Conservation (phyloP, 352 stramenopile genomes). For the Pythium coloratum region DNA sequence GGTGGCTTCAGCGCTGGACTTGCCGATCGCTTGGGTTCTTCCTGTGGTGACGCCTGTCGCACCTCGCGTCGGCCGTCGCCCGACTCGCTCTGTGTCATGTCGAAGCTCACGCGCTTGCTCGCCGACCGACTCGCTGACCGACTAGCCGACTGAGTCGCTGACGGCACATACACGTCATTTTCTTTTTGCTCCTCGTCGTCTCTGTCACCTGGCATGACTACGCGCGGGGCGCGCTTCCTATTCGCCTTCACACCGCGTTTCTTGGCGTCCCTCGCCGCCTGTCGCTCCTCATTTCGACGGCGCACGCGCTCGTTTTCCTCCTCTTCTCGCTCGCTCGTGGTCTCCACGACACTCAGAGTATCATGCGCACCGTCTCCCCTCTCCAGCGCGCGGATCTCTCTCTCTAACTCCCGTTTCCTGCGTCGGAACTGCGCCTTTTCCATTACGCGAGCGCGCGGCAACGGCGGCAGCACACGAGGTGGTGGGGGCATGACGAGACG, state of each 20-base stretch:
- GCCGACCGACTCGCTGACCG: background rate
- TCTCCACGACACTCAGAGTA: background rate
- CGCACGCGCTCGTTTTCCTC: background rate
- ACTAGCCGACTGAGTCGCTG: background rate
- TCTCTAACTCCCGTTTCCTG: constrained; percentile 38
- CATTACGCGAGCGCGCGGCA: constrained; percentile 29
- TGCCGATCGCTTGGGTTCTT: background rate
- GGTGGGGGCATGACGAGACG: constrained; percentile 39
- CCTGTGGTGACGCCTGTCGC: background rate
- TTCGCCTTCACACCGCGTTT: constrained; percentile 4
- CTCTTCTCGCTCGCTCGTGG: constrained; percentile 8
- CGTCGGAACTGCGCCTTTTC: constrained; percentile 43
- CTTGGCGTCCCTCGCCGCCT: background rate
- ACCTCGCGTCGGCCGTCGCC: background rate
- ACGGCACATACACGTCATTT: background rate
- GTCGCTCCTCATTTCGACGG: constrained; percentile 8
- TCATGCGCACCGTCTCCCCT: constrained; percentile 9
- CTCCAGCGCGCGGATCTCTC: constrained; percentile 41
- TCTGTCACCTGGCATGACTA: constrained; percentile 13
- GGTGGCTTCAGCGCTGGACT: background rate
- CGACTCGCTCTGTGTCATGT: constrained; percentile 4
- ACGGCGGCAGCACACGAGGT: constrained; percentile 18
- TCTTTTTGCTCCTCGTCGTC: constrained; percentile 10
- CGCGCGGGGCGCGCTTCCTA: constrained; percentile 6
- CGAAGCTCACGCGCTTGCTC: constrained; percentile 20